Percentiles rank a stretch among this genome's conserved stretches.
phyloP scores from a whole-genome alignment of 225 moss, liverwort and hornwort species.

The Thuidium tamariscinum region DNA sequence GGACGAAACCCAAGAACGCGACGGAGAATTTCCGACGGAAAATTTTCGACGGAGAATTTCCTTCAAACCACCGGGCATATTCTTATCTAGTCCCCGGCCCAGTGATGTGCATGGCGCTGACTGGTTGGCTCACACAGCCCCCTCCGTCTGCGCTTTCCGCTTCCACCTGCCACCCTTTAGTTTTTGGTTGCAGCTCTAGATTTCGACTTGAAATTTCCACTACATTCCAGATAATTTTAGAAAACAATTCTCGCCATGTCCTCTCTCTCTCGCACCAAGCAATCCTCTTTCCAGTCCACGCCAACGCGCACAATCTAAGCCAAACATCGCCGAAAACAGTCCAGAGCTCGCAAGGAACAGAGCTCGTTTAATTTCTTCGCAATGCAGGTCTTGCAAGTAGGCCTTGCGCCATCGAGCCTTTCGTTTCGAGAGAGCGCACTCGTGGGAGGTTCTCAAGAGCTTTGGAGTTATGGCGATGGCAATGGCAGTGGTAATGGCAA shows the following conservation, averaged over 20 bases:
- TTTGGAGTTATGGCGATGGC: background rate
- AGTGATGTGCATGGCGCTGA: background rate
- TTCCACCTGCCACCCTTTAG: background rate
- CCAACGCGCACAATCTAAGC: background rate
- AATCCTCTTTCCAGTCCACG: background rate
- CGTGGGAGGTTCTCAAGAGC: background rate
- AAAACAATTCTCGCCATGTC: background rate
- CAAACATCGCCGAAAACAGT: background rate
- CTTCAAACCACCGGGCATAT: background rate
- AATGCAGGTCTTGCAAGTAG: conserved; percentile 20
- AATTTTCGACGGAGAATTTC: background rate
- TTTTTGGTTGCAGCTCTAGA: background rate
- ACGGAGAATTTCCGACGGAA: no score
- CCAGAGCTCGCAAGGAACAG: background rate
- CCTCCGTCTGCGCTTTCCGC: background rate
- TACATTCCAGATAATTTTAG: background rate
- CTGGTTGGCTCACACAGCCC: background rate
- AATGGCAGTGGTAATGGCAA: background rate
- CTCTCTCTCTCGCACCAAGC: background rate
- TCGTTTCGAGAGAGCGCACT: background rate
- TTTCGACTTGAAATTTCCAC: background rate
- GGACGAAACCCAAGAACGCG: background rate
- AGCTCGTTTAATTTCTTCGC: background rate
- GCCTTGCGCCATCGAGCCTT: background rate
- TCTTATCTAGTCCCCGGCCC: background rate